phyloP scores from a whole-genome alignment of 1,284 basidiomycete species.

The Chondrostereum purpureum region DNA sequence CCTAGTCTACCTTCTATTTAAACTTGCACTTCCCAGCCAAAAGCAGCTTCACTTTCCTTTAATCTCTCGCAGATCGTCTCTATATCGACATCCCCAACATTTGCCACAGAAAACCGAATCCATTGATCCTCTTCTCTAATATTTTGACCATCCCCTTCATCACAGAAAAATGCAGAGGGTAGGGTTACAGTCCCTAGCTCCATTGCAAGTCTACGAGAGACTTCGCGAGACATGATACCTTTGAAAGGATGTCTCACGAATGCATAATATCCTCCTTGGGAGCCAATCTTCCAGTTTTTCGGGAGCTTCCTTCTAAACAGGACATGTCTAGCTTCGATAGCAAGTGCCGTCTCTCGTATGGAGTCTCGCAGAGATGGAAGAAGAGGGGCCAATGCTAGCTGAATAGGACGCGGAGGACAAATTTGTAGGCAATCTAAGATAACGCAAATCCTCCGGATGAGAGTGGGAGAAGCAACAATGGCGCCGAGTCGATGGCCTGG shows the following conservation, averaged over 20 bases:
- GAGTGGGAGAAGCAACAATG: slow-evolving; percentile 56
- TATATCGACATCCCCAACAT: slow-evolving; percentile 63
- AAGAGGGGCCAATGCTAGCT: slow-evolving; percentile 57
- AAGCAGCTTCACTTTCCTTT: slow-evolving; percentile 30
- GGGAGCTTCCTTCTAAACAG: slow-evolving; percentile 51
- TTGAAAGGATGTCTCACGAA: slow-evolving; percentile 71
- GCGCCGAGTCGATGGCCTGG: slow-evolving; percentile 82
- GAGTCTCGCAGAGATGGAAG: slow-evolving; percentile 48
- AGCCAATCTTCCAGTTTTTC: slow-evolving; percentile 52
- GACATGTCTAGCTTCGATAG: slow-evolving; percentile 49
- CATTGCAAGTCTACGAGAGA: slow-evolving; percentile 54
- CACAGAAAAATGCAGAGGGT: slow-evolving; percentile 65
- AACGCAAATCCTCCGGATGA: slow-evolving; percentile 53
- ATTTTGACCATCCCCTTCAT: slow-evolving; percentile 19
- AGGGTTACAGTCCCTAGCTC: slow-evolving; percentile 64
- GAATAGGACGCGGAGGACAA: slow-evolving; percentile 68
- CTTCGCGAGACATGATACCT: slow-evolving; percentile 39
- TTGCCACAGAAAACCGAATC: slow-evolving; percentile 80
- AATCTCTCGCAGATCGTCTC: slow-evolving; percentile 54
- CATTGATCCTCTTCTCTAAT: slow-evolving; percentile 42
- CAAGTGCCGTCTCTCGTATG: slow-evolving; percentile 43
- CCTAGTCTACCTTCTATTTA: too few relatives aligned
- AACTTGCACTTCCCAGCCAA: slow-evolving; percentile 23
- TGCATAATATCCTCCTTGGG: slow-evolving; percentile 70
- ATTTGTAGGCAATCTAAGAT: slow-evolving; percentile 79